Base-by-base conservation (phyloP, 768 basidiomycete genomes). In the Nidula microcarpa region DNA sequence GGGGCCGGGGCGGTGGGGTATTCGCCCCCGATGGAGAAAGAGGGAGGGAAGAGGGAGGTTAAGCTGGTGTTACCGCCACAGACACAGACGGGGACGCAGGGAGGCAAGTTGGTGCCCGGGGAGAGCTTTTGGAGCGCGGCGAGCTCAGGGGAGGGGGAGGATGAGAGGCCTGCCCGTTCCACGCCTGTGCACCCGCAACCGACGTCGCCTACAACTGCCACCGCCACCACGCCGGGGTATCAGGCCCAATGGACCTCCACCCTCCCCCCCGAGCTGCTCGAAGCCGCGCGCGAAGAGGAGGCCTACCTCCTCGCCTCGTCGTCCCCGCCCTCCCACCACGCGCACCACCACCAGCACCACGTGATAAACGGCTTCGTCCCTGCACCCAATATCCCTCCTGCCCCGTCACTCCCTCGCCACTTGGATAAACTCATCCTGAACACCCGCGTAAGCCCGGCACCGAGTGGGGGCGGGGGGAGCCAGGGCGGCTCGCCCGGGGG, bases 401-500 rank as follows among this genome's bases (percentile, higher is more conserved):
- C 97, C 2, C 94, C 97, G 1, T 74, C 79, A 1, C 77, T 98
- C 43, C 97, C 97, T 0, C 74, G 94, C 1, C 93, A 98, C 62
- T 74, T 99, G 41, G 95, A 98, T 63, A 94, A 94, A 62, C 85
- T 97, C 47, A 97, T 98, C 53, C 71, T 99, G 55, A 98, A 98
- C 62, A 62, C 77, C 59, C 58, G 69, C 55, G 70, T 70, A 43
- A 55, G 56, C 51, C 65, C 60, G 55, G 70, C 57, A 2, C 57
- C 57, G 47, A 59, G 44, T 59, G 71, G 36, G 59, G 72, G 61
- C 53, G 74, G 63, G 54, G 70, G 62, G 54, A 71, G 62, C 44
- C 57, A 59, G 39, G 66, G 62, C 13, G 58, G 57, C 39, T n/a
- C 8, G 23, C n/a, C 16, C 32, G 49, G 45, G 35, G 59, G 50